Percentiles rank a stretch among this genome's conserved stretches.
Conservation (phyloP, 2,329 filamentous ascomycete species). For the Alternaria atra region DNA sequence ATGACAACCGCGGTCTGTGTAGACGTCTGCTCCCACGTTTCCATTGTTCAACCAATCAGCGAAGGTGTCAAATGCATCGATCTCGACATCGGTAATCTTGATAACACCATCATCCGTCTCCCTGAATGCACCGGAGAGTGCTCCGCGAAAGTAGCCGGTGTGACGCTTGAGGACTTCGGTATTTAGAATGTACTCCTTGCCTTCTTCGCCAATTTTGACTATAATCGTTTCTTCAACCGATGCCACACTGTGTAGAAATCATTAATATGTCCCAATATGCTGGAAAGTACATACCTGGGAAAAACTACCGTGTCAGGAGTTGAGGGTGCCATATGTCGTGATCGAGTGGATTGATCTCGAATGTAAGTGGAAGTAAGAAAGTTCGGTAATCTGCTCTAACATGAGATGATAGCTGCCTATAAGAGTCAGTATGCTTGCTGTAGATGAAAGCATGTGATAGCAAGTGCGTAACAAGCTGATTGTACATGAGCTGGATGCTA, state of each 20-base stretch:
- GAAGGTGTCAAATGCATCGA: neutral
- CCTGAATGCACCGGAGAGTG: conserved; percentile 1
- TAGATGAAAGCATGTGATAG: too few species aligned
- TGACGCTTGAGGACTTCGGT: neutral
- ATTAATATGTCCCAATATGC: neutral
- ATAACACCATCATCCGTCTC: neutral
- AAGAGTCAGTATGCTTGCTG: too few species aligned
- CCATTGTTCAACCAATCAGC: neutral
- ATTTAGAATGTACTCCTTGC: conserved; percentile 9
- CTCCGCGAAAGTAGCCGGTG: conserved; percentile 8
- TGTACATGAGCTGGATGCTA: too few species aligned
- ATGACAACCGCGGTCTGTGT: too few species aligned
- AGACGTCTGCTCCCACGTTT: too few species aligned
- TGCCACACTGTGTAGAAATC: neutral
- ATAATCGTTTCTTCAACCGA: neutral
- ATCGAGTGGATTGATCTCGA: neutral
- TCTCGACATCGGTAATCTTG: neutral
- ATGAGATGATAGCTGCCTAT: too few species aligned
- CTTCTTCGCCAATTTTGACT: neutral
- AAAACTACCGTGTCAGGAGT: neutral
- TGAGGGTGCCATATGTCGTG: neutral
- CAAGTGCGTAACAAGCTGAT: too few species aligned
- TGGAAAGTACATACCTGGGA: neutral
- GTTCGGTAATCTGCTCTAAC: too few species aligned
- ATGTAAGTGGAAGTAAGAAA: too few species aligned